Percentiles rank a stretch among this genome's conserved stretches.
Conservation (phyloP, 257 asterid species). For the Prunella vulgaris region DNA sequence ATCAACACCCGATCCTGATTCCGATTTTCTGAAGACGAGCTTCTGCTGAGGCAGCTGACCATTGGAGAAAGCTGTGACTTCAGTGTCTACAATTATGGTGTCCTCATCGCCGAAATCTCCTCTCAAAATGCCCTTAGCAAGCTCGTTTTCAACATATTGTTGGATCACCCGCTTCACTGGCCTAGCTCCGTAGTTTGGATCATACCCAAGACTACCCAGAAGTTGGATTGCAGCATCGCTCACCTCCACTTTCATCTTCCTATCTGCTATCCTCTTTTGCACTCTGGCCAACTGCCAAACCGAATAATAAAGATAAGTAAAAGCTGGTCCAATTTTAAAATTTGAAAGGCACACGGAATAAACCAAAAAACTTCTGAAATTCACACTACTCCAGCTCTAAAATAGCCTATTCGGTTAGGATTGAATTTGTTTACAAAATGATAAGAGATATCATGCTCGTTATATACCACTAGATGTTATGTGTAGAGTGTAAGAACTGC, state of each 20-base stretch:
- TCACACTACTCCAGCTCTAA: not conserved
- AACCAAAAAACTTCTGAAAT: not conserved
- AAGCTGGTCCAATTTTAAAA: not conserved
- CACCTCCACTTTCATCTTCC: slow-evolving; percentile 72
- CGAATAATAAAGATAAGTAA: not conserved
- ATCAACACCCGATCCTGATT: slow-evolving; percentile 35
- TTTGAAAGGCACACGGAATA: not conserved
- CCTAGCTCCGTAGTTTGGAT: slow-evolving; percentile 91
- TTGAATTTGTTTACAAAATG: not conserved
- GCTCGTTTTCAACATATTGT: slow-evolving; percentile 77
- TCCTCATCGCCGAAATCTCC: slow-evolving; percentile 89
- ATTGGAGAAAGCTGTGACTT: slow-evolving; percentile 62
- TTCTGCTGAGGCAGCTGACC: slow-evolving; percentile 90
- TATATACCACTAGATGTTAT: not conserved
- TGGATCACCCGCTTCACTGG: slow-evolving; percentile 94
- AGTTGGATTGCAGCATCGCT: slow-evolving; percentile 70
- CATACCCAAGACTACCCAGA: slow-evolving; percentile 77
- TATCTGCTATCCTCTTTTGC: slow-evolving; percentile 70
- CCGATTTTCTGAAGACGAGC: slow-evolving; percentile 51
- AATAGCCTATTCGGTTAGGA: not conserved
- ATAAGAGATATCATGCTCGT: not conserved
- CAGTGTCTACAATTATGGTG: slow-evolving; percentile 57
- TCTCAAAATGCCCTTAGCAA: slow-evolving; percentile 86
- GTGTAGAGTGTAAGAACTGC: not conserved
- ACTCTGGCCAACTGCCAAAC: slow-evolving; percentile 72